A percentile compares a stretch with the other conserved stretches of the same genome.
Evolutionary conservation across 345 rosid species (phyloP).

Genomic region (Alliaria petiolata): DNA sequence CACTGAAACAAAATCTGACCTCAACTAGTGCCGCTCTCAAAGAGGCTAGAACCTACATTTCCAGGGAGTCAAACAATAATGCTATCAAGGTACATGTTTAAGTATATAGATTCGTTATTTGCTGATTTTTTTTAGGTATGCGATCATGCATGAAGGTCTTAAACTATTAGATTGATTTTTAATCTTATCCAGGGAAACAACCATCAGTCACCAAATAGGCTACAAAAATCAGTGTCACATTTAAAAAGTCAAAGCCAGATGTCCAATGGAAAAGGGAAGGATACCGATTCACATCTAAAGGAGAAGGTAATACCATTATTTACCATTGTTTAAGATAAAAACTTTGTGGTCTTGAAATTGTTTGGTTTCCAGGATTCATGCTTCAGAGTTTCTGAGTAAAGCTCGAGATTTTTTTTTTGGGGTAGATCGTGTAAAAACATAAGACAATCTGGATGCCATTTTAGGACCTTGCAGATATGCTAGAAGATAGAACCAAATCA

Average conservation of each 20-base stretch:
- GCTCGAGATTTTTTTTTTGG: too few relatives aligned
- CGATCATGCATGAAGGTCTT: not conserved
- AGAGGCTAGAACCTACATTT: not conserved
- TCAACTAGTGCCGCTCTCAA: slow-evolving; percentile 46
- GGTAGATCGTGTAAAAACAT: not conserved
- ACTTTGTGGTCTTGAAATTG: slow-evolving; percentile 1
- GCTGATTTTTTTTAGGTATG: not conserved
- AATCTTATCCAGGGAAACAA: slow-evolving; percentile 48
- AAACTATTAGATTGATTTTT: not conserved
- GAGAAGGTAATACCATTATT: slow-evolving; percentile 60
- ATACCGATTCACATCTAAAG: slow-evolving; percentile 33
- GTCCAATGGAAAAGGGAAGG: slow-evolving; percentile 59
- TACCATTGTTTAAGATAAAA: not conserved
- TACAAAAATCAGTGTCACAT: slow-evolving; percentile 39
- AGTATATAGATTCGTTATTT: not conserved
- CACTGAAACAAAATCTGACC: slow-evolving; percentile 57
- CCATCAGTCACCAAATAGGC: slow-evolving; percentile 58
- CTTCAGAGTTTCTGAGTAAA: too few relatives aligned
- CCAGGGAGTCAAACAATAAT: slow-evolving; percentile 36
- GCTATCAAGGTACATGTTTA: not conserved
- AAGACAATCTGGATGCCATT: slow-evolving; percentile 41
- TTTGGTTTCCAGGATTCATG: not conserved
- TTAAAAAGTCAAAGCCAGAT: slow-evolving; percentile 44
- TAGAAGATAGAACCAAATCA: slow-evolving; percentile 66
- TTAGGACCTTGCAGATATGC: slow-evolving; percentile 91